These are phyloP conservation scores for Metrosideros polymorpha DNA, from an alignment of 441 rosid species.

Conservation along the genomic window DNA sequence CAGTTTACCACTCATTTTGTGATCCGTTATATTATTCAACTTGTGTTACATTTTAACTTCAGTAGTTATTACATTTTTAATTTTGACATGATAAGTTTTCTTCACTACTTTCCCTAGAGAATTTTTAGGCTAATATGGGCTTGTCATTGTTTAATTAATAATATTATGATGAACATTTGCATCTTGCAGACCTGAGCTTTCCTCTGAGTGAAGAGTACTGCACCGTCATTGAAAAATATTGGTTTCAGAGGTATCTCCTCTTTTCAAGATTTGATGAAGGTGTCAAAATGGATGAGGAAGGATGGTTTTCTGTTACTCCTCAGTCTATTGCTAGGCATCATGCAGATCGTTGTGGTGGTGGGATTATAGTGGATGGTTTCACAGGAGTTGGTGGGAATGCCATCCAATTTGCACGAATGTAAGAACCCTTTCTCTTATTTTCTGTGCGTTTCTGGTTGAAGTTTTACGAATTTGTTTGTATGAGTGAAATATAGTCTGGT, in stretches of 20 bases:
- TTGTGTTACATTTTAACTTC: not conserved
- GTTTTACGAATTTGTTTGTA: not conserved
- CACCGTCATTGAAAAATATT: conserved; percentile 48
- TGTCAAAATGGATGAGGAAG: conserved; percentile 89
- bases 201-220: conserved; percentile 28
- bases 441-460: not conserved
- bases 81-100: not conserved
- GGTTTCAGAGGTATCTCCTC: conserved; percentile 72
- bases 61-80: not conserved
- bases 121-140: not conserved
- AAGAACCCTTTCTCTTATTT: not conserved
- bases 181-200: conserved; percentile 35
- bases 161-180: not conserved
- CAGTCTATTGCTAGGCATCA: conserved; percentile 84
- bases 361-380: conserved; percentile 66
- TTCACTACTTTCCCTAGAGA: not conserved
- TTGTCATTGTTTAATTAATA: not conserved
- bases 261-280: conserved; percentile 85
- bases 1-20: not conserved
- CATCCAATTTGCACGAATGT: conserved; percentile 76
- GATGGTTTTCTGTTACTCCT: conserved; percentile 98
- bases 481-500: not conserved
- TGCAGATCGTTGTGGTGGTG: conserved; percentile 52
- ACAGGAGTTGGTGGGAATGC: conserved; percentile 97
- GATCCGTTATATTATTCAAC: not conserved